Conservation (phyloP, 2,329 filamentous ascomycete genomes). For the Pleomassaria siparia region DNA sequence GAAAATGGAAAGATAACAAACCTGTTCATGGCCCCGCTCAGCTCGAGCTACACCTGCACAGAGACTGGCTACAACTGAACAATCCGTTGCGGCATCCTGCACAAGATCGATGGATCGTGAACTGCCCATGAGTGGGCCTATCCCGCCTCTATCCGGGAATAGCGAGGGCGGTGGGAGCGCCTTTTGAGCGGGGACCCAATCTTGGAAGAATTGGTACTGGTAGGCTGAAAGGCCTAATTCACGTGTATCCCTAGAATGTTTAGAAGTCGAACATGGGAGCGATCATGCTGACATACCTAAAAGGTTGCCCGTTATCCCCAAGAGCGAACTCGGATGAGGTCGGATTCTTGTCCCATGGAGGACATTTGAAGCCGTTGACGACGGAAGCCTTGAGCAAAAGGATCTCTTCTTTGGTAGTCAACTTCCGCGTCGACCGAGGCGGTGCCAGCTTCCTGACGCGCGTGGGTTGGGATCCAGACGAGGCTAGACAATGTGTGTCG, state of each 20-base stretch:
- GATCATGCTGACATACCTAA: slow-evolving; percentile 49
- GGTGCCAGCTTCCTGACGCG: slow-evolving; percentile 42
- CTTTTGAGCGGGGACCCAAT: slow-evolving; percentile 78
- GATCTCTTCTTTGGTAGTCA: slow-evolving; percentile 71
- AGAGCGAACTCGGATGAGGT: slow-evolving; percentile 66
- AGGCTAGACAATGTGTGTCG: background rate
- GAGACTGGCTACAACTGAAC: slow-evolving; percentile 93
- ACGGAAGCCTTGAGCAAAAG: slow-evolving; percentile 76
- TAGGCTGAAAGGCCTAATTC: slow-evolving; percentile 71
- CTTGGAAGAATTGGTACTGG: slow-evolving; percentile 75
- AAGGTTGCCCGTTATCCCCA: slow-evolving; percentile 54
- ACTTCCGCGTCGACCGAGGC: slow-evolving; percentile 58
- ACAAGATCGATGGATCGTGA: slow-evolving; percentile 74
- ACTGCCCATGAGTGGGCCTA: slow-evolving; percentile 59
- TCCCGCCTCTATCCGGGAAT: slow-evolving; percentile 30
- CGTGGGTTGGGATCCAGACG: background rate
- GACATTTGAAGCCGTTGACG: slow-evolving; percentile 80
- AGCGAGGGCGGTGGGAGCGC: slow-evolving; percentile 56
- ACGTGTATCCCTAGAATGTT: slow-evolving; percentile 61
- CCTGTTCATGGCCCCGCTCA: slow-evolving; percentile 68
- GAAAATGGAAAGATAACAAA: slow-evolving; percentile 48
- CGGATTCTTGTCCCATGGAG: slow-evolving; percentile 70
- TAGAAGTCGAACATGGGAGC: slow-evolving; percentile 47
- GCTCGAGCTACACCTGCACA: slow-evolving; percentile 76
- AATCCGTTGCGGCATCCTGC: slow-evolving; percentile 94